Conservation (phyloP, 192 early-diverging fungal species). For the Coemansia sp. region DNA sequence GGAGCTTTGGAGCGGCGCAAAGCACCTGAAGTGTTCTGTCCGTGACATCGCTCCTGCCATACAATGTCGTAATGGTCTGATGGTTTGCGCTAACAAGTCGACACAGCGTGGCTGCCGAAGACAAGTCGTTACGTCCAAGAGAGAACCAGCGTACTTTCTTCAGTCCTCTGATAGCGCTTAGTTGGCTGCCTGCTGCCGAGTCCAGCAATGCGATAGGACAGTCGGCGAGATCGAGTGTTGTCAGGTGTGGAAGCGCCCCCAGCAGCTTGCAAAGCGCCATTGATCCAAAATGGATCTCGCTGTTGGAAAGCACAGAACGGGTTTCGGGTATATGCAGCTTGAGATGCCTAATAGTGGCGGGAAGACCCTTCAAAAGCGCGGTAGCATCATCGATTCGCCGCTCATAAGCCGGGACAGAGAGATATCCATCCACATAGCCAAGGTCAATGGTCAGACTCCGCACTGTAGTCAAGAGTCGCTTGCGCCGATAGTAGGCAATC, state of each 20-base stretch:
- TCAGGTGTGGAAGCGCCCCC: conserved; percentile 25
- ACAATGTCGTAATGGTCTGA: conserved; percentile 26
- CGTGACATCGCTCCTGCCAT: conserved; percentile 34
- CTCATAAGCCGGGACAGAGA: conserved; percentile 44
- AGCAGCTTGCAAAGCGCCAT: conserved; percentile 33
- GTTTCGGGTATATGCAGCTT: conserved; percentile 37
- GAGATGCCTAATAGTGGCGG: conserved; percentile 27
- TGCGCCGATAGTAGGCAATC: conserved; percentile 44
- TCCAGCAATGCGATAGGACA: conserved; percentile 34
- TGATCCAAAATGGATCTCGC: conserved; percentile 35
- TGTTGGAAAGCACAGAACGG: conserved; percentile 30
- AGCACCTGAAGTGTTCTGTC: conserved; percentile 34
- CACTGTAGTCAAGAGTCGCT: conserved; percentile 27
- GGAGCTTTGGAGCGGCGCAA: conserved; percentile 28
- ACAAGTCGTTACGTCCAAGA: conserved; percentile 51
- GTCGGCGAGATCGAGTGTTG: conserved; percentile 45
- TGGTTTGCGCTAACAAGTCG: conserved; percentile 28
- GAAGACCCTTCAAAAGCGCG: conserved; percentile 10
- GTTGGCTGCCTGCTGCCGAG: background rate
- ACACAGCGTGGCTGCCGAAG: conserved; percentile 34
- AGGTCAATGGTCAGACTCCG: conserved; percentile 45
- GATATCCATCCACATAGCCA: conserved; percentile 45
- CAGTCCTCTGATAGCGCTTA: conserved; percentile 19
- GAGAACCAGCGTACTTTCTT: conserved; percentile 41
- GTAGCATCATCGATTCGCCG: conserved; percentile 37